Base-by-base conservation (phyloP, 768 basidiomycete genomes). In the Xerocomus potaroensis region DNA sequence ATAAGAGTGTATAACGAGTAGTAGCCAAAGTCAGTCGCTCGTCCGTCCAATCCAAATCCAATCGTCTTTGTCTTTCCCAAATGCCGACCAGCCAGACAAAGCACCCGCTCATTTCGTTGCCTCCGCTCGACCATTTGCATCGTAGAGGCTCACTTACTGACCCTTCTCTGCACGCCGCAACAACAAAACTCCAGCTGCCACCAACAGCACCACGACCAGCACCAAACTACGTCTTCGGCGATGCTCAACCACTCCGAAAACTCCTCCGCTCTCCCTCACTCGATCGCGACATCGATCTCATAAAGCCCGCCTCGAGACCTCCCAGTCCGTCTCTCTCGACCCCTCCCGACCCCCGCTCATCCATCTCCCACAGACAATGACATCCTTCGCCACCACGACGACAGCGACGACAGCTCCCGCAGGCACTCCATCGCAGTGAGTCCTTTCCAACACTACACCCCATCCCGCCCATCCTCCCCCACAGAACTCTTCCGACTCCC, bases 91-190 rank as follows among this genome's bases (percentile, higher is more conserved):
- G 44, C 61, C 58, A 48, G 63, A 48, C 46, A 68, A 19, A 69
- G 76, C n/a, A n/a, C n/a, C 55, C 76, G 72, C 69, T 76, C 38
- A 71, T 79, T 4, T 77, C 84, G 44, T 76, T 91, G 24, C 81
- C 84, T 3, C 87, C 87, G 8, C 80, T 90, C 58, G 83, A 88
- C 62, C 82, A 77, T 62, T 76, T 89, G 45, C 88, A 89, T 60
- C 79, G 87, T n/a, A 71, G 87, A 48, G 86, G 86, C 49, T 90
- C 89, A 2, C 84, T 88, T 61, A 87, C 87, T 8, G 89, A 91
- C 71, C 87, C 87, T 3, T 82, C 83, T 33, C 74, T 89, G 41
- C 85, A 87, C 67, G 81, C 79, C 22, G 66, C 50, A n/a, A n/a
- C n/a, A n/a, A n/a, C n/a, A n/a, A n/a, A n/a, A n/a, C n/a, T n/a